These are phyloP conservation scores for Fusarium avenaceum DNA, from an alignment of 2,329 filamentous ascomycete genomes.

Conservation along the genomic window DNA sequence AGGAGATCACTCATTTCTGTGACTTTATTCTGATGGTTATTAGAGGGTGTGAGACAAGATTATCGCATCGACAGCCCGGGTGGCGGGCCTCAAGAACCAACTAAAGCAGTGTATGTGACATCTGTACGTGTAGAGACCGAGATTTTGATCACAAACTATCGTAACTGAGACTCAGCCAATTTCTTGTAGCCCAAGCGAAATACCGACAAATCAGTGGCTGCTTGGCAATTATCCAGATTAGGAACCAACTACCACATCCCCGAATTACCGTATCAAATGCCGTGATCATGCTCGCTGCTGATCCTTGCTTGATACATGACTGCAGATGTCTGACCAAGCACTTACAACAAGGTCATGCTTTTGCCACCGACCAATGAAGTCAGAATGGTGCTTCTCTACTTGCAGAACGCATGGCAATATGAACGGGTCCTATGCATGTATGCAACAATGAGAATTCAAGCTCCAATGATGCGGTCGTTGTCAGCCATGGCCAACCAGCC, in stretches of 20 bases:
- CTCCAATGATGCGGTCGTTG: neutral
- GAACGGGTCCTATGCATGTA: neutral
- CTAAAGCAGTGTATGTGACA: too few relatives aligned
- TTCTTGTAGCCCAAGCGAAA: too few relatives aligned
- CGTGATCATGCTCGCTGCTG: neutral
- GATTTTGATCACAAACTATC: too few relatives aligned
- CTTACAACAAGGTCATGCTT: neutral
- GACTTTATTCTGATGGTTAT: too few relatives aligned
- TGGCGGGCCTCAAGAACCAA: too few relatives aligned
- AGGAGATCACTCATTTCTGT: neutral
- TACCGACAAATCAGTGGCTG: neutral
- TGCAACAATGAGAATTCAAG: neutral
- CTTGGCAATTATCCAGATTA: neutral
- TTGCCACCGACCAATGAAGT: neutral
- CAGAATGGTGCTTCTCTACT: neutral
- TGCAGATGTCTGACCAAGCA: neutral
- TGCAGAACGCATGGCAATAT: neutral
- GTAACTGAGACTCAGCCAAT: too few relatives aligned
- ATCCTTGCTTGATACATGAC: neutral
- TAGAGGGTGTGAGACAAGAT: too few relatives aligned
- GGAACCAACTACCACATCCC: neutral
- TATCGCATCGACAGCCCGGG: neutral
- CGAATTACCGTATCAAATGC: slow-evolving; percentile 18
- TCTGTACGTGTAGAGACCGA: too few relatives aligned
- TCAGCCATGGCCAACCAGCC: neutral